Base-by-base conservation (phyloP, 208 protist genomes). In the Leishmania mexicana region DNA sequence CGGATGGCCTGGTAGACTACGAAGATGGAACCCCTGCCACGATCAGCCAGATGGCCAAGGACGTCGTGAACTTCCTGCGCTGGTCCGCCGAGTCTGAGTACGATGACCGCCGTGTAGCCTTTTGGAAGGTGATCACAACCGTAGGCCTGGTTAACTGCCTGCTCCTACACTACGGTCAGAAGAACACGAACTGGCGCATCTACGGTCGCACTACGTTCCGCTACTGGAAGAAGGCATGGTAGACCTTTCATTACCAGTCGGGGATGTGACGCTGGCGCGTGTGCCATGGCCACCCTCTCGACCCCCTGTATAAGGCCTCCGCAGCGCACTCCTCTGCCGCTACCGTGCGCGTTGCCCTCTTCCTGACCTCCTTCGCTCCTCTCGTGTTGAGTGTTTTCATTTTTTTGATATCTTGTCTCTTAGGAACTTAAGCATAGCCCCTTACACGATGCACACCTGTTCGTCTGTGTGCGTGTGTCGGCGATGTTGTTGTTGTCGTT, bases 41-140 rank as follows among this genome's bases (percentile, higher is more conserved):
- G 6, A 89, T 98, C 45, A 98, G 96, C 70, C 99, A 99, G 92
- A 99, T 99, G 96, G 98, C 98, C 45, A 99, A 99, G 89, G 98
- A 99, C 83, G 98, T 99, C 11, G 85, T 89, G 28, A 98, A 93
- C 78, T 99, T 98, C 90, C 93, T 99, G 35, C 90, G 94, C 74
- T 99, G 94, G 93, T 96, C 93, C 67, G 87, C 93, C 19, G 95
- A 98, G 82, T 93, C 91, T 42, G 93, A 96, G 92, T 96, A 96
- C 87, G 95, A 98, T 76, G 93, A 96, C 80, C 88, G 93, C 64
- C 94, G 94, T 76, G 90, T 96, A 54, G 90, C 88, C 80, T 97
- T 94, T 85, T 97, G 94, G 94, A 97, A 97, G 87, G 83, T 88
- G 31, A 90, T 93, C 81, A 95, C 91, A 19, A 96, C 94, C 3